Evolutionary conservation across 768 basidiomycete genomes (phyloP).

Genomic region (Boletus sp.): DNA sequence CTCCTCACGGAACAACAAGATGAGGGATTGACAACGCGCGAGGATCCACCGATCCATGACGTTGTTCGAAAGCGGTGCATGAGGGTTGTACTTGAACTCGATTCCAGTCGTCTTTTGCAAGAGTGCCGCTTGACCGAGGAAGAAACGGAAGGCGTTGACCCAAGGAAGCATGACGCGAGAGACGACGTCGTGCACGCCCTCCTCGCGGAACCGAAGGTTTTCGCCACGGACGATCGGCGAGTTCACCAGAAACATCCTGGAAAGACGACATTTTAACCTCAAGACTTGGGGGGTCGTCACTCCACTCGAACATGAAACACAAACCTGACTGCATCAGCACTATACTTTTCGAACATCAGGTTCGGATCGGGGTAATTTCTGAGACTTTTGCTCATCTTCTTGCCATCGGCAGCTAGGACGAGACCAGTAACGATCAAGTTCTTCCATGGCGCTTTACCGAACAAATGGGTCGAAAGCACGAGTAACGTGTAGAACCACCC

Average conservation of each 20-base stretch:
- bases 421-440: conserved; percentile 96
- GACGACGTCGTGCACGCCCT: conserved; percentile 95
- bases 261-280: background rate
- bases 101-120: conserved; percentile 75
- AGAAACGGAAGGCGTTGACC: conserved; percentile 99
- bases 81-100: conserved; percentile 84
- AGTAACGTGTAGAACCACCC: conserved; percentile 99
- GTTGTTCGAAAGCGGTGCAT: conserved; percentile 78
- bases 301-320: conserved; percentile 1
- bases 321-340: conserved; percentile 91
- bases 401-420: conserved; percentile 93
- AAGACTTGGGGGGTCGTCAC: background rate
- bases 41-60: conserved; percentile 99
- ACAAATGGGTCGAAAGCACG: conserved; percentile 93
- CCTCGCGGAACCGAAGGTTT: conserved; percentile 96
- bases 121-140: conserved; percentile 89
- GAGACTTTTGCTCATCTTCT: conserved; percentile 99
- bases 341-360: conserved; percentile 83
- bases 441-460: conserved; percentile 94
- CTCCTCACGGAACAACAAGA: conserved; percentile 85
- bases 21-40: conserved; percentile 95
- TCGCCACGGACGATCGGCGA: conserved; percentile 98
- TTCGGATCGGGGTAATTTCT: conserved; percentile 97
- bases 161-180: conserved; percentile 96
- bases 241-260: conserved; percentile 96